These are phyloP conservation scores for Fusarium fujikuroi DNA, from an alignment of 2,329 filamentous ascomycete species.

Conservation along the genomic window DNA sequence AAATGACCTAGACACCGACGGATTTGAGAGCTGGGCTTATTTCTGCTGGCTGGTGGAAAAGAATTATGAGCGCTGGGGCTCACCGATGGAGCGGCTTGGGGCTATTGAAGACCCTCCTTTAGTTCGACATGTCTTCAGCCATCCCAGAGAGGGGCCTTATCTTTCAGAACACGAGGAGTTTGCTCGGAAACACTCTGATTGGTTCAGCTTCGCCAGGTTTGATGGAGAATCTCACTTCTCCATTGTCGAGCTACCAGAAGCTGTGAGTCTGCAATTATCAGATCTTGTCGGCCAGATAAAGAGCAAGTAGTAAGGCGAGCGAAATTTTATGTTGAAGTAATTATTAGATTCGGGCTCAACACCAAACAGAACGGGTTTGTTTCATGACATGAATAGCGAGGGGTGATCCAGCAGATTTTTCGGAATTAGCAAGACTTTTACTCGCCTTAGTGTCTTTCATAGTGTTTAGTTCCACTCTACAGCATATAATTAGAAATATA, in stretches of 20 bases:
- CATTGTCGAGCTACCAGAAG: background rate
- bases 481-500: background rate
- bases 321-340: rapidly evolving
- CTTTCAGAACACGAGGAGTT: background rate
- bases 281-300: background rate
- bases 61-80: background rate
- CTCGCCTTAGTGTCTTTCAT: no score
- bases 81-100: background rate
- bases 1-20: background rate
- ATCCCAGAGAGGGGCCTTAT: background rate
- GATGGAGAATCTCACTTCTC: background rate
- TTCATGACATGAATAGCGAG: no score
- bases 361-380: rapidly evolving
- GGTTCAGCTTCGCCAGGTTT: background rate
- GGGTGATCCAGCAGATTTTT: no score
- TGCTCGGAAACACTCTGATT: background rate
- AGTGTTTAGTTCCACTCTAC: no score
- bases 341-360: background rate
- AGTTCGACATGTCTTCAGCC: background rate
- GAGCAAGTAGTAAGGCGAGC: background rate
- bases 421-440: no score
- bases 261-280: background rate
- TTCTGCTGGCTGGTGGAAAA: background rate
- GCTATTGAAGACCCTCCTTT: background rate
- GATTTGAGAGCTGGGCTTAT: background rate